Base-by-base conservation (phyloP, 2,329 filamentous ascomycete species). In the Ophiostoma fasciatum region DNA sequence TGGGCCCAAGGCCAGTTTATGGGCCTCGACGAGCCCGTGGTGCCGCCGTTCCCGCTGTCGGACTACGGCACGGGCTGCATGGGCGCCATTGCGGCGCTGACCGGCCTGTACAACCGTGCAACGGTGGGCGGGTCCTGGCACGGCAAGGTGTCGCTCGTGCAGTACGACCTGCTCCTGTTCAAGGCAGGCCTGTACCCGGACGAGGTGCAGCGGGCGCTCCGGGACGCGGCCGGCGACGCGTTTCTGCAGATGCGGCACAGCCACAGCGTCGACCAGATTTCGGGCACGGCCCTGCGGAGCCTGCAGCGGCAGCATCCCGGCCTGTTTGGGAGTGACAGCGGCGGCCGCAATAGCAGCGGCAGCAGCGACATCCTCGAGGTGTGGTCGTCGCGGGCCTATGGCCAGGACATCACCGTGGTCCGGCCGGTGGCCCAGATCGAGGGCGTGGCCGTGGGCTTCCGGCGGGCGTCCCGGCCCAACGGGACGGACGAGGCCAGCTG, bases 41-140 rank as follows among this genome's bases (percentile, higher is more conserved):
- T 80, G 0, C 76, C 76, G 31, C 74, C 74, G 0, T 74, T 75
- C 39, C 71, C 70, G 21, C 73, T 74, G 44, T 71, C 66, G 17
- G 70, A 71, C 55, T 82, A 82, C 46, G 77, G 77, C 27, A 82
- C 78, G 1, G 78, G 78, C 21, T 80, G 74, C 48, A 75, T 81
- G 58, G 78, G 77, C 4, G 73, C 74, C 30, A 74, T 79, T 45
- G 72, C 76, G 4, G 76, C 76, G 0, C 51, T 83, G 25, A 64
- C 64, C 0, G 78, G 75, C 1, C 60, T 82, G 8, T 74, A 72
- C 46, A 65, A 68, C 46, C 64, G 78, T 22, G 69, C 76, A 0
- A 73, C 64, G 8, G 52, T 57, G 11, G 78, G 78, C 14, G 78
- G 78, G 1, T 78, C 73, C 1, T 81, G 76, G 62, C 62, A 74